Evolutionary conservation across 2,329 filamentous ascomycete genomes (phyloP).

Genomic region (Alternaria triticina): DNA sequence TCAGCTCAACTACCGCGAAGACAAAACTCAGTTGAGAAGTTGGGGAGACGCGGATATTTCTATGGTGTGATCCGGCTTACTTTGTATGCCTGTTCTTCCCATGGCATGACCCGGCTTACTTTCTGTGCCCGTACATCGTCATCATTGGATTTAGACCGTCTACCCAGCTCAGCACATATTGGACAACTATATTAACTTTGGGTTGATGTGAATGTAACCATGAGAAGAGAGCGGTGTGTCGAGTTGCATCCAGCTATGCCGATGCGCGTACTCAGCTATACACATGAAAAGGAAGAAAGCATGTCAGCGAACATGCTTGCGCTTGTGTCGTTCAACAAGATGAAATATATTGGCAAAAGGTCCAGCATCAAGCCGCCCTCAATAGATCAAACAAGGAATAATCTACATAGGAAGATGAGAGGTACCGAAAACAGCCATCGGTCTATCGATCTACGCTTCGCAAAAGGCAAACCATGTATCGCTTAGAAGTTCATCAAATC

Average conservation of each 20-base stretch:
- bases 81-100: neutral
- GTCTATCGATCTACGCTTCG: neutral
- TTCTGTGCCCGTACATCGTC: neutral
- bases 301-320: no score
- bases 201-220: neutral
- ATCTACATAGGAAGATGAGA: neutral
- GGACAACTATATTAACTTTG: neutral
- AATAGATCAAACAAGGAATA: neutral
- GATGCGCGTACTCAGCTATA: neutral
- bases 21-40: neutral
- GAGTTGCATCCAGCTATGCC: neutral
- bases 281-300: no score
- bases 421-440: neutral
- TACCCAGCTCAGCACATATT: neutral
- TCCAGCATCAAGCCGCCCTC: neutral
- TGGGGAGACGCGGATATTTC: accelerated
- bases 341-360: neutral
- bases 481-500: slow-evolving; percentile 33
- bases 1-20: neutral
- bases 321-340: neutral
- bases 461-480: neutral
- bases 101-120: neutral
- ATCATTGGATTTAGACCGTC: neutral
- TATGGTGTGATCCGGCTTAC: neutral
- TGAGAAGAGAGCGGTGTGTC: neutral